A percentile compares a stretch with the other conserved stretches of the same genome.
These are phyloP conservation scores for Melampsora occidentalis DNA, from an alignment of 1,284 basidiomycete genomes.

Conservation along the genomic window DNA sequence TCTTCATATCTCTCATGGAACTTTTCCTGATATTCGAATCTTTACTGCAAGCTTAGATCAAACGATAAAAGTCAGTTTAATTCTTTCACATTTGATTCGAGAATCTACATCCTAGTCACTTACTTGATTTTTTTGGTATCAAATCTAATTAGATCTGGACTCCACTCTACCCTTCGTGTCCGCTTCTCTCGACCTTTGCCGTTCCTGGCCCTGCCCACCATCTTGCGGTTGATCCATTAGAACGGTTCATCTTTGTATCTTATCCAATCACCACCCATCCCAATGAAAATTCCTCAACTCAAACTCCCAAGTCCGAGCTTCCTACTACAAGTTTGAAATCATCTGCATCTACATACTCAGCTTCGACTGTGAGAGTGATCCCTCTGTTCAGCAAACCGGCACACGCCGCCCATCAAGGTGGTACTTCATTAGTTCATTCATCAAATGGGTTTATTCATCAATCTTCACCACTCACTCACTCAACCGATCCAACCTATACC, in stretches of 20 bases:
- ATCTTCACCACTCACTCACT: background rate
- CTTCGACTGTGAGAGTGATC: constrained; percentile 21
- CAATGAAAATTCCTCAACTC: background rate
- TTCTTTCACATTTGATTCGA: background rate
- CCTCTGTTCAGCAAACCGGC: constrained; percentile 31
- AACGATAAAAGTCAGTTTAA: constrained; percentile 72
- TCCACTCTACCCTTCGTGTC: constrained; percentile 41
- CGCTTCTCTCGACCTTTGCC: constrained; percentile 49
- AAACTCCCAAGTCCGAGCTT: background rate
- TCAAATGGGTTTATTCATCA: constrained; percentile 24
- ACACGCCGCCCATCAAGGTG: constrained; percentile 24
- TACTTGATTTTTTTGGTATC: constrained; percentile 34
- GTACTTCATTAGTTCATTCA: constrained; percentile 21
- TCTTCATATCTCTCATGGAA: constrained; percentile 71
- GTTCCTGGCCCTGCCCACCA: constrained; percentile 65
- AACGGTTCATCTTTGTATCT: constrained; percentile 82
- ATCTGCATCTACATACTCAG: background rate
- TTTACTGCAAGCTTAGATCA: constrained; percentile 82
- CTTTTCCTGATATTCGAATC: constrained; percentile 68
- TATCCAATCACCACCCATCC: constrained; percentile 44
- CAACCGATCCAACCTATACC: background rate
- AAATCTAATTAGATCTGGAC: constrained; percentile 47
- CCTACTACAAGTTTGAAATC: background rate
- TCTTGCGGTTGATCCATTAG: constrained; percentile 74
- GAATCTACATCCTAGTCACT: constrained; percentile 38